Evolutionary conservation across 2,329 filamentous ascomycete species (phyloP), one percentile per base, ranked within the genome.

Genomic region (Pseudogymnoascus sp.): DNA sequence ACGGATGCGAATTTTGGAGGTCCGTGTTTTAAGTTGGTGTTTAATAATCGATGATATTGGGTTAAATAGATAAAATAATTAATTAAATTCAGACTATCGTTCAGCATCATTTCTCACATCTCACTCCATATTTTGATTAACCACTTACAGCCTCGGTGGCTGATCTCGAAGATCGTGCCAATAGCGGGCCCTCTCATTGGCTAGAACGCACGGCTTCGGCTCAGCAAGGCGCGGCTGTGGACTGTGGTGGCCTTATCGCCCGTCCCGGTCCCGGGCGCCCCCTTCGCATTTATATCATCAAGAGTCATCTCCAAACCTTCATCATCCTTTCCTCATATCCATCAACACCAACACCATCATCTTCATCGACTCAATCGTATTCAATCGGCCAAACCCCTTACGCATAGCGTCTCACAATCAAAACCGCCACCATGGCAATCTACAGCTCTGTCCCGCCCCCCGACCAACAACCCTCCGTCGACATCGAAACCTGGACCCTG

Each of bases 401-500:
- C 3, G 21, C 23, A 15, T 15, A 6, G 2, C 41, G 21, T 15
- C 41, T n/a, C 3, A 28, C 41, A n/a, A 7, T 26, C 41, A 48
- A 48, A 48, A 8, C 15, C 15, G 41, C 61, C 52, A 71, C 61
- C 67, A 79, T 79, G 77, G 78, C 79, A 61, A 79, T 82, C 71
- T 80, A 76, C 73, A 77, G 72, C 64, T 76, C 79, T 23, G 78
- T 81, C 52, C 78, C 79, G 48, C 78, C 78, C 57, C 79, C 78
- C 48, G 71, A 74, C 52, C 75, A 70, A 61, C 65, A 66, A 45
- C 56, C 68, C 19, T 60, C 66, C 18, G 75, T 82, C 59, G 82
- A 86, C 63, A 84, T 89, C 61, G 85, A 86, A 63, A 78, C 83
- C 33, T 89, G 86, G 86, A 84, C 85, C 12, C 74, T 81, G 59